Percentiles rank a stretch among this genome's conserved stretches.
Conservation (phyloP, 2,329 filamentous ascomycete genomes). For the Monosporascus ibericus region DNA sequence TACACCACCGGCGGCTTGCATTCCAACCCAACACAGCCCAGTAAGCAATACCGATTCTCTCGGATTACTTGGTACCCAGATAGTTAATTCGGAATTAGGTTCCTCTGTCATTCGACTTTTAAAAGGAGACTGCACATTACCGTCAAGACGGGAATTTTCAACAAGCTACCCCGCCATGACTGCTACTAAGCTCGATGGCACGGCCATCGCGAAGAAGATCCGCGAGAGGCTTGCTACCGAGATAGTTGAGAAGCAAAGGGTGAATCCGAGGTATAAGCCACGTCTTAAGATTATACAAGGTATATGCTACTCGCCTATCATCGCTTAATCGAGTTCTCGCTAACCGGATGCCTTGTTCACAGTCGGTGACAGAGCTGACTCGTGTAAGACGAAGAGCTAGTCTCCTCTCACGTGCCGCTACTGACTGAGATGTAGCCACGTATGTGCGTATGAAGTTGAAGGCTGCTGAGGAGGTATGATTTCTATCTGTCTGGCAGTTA, state of each 20-base stretch:
- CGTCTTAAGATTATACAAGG: conserved; percentile 93
- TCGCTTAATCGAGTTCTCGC: conserved; percentile 5
- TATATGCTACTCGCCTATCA: conserved; percentile 32
- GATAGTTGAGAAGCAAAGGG: conserved; percentile 73
- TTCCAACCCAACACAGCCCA: background rate
- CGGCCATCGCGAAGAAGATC: conserved; percentile 86
- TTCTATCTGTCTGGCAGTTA: background rate
- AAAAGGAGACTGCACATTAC: too few species aligned
- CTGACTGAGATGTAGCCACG: conserved; percentile 56
- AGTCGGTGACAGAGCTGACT: conserved; percentile 93
- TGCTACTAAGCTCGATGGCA: conserved; percentile 91
- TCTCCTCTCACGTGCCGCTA: conserved; percentile 12
- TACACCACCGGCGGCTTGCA: background rate
- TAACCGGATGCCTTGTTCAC: conserved; percentile 9
- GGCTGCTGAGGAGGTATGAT: conserved; percentile 77
- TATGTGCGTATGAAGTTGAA: conserved; percentile 99
- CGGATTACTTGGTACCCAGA: too few species aligned
- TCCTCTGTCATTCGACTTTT: background rate
- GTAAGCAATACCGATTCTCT: background rate
- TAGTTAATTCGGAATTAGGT: background rate
- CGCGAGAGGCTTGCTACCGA: conserved; percentile 74
- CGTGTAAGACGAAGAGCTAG: conserved; percentile 52
- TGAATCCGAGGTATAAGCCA: conserved; percentile 83
- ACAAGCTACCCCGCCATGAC: conserved; percentile 62
- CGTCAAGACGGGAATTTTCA: conserved; percentile 30